A percentile compares a stretch with the other conserved stretches of the same genome.
phyloP scores from a whole-genome alignment of 371 early-diverging fungal genomes.

The Apophysomyces elegans region DNA sequence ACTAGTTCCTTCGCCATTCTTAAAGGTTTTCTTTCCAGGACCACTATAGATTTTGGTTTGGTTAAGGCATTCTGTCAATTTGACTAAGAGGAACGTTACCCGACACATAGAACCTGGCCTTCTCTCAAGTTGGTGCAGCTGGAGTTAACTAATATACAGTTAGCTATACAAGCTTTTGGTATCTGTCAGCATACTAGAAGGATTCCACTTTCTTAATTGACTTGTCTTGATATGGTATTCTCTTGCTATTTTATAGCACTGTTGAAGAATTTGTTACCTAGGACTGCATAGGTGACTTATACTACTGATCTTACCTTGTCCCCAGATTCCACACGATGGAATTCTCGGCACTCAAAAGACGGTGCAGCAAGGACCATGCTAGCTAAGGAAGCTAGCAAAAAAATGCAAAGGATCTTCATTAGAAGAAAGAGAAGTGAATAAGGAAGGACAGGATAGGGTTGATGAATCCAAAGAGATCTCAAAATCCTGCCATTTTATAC shows the following conservation, averaged over 20 bases:
- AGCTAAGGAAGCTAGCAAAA: neutral
- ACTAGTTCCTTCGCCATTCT: neutral
- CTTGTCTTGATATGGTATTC: neutral
- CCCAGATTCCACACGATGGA: neutral
- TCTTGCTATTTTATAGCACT: neutral
- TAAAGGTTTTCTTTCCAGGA: neutral
- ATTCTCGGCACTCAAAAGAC: neutral
- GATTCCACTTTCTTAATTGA: neutral
- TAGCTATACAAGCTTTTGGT: neutral
- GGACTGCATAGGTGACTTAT: no score
- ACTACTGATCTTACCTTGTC: neutral
- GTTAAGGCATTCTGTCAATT: neutral
- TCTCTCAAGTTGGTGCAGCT: neutral
- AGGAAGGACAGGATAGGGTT: neutral
- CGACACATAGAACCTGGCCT: neutral
- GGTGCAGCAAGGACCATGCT: neutral
- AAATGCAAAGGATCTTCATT: neutral
- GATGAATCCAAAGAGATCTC: neutral
- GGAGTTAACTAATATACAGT: neutral
- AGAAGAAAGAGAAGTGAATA: neutral
- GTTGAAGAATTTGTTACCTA: neutral
- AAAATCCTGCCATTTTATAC: neutral
- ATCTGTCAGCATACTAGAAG: neutral
- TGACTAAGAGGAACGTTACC: neutral
- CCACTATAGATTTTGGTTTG: neutral